Conservation (phyloP, 805 yeast genomes). For the Wickerhamomyces bovis region DNA sequence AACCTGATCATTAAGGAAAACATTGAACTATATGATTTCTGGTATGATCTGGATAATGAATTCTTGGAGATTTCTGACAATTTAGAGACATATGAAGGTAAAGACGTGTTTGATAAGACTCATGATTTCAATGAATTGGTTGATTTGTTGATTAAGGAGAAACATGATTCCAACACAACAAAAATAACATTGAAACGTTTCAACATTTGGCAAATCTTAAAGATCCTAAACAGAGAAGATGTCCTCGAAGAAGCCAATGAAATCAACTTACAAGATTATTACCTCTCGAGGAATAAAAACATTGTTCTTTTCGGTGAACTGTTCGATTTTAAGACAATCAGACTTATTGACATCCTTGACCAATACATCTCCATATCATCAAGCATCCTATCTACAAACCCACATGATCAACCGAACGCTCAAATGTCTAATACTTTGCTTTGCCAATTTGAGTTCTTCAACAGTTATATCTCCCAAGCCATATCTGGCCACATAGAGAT, state of each 20-base stretch:
- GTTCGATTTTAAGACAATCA: constrained; percentile 24
- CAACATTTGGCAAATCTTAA: constrained; percentile 27
- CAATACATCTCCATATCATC: constrained; percentile 5
- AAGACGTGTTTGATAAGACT: constrained; percentile 15
- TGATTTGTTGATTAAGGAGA: constrained; percentile 9
- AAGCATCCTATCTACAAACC: neutral
- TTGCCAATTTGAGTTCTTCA: constrained; percentile 6
- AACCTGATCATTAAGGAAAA: constrained; percentile 57
- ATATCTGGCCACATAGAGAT: constrained; percentile 7
- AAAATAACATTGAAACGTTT: constrained; percentile 25
- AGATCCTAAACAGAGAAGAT: constrained; percentile 18
- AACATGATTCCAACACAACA: constrained; percentile 25
- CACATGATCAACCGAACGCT: neutral
- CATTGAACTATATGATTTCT: constrained; percentile 51
- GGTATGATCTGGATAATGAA: constrained; percentile 53
- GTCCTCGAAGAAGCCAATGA: constrained; percentile 11
- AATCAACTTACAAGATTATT: constrained; percentile 26
- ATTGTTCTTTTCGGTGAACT: constrained; percentile 27
- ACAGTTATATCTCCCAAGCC: constrained; percentile 1
- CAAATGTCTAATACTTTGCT: neutral
- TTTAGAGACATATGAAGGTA: constrained; percentile 8
- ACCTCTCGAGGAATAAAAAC: constrained; percentile 26
- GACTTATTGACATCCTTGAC: constrained; percentile 17
- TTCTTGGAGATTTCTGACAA: constrained; percentile 17
- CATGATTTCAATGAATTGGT: constrained; percentile 16